phyloP scores from a whole-genome alignment of 2,329 filamentous ascomycete species.

The Tolypocladium paradoxum region DNA sequence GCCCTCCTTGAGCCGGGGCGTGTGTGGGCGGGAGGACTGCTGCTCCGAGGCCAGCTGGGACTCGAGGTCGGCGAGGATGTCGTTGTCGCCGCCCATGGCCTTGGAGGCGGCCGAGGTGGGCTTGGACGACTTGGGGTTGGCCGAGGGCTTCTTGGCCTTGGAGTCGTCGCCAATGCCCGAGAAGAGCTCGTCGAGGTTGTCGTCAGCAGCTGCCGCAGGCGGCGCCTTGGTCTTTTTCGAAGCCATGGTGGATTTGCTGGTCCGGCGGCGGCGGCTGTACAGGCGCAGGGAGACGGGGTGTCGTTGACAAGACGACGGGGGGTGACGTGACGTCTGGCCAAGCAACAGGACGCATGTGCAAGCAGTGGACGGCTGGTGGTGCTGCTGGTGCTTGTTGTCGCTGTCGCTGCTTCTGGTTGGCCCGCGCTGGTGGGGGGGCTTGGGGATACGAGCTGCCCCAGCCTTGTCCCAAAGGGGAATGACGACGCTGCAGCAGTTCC shows the following conservation, averaged over 20 bases:
- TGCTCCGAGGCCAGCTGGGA: slow-evolving; percentile 57
- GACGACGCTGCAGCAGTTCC: background rate
- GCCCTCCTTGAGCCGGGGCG: slow-evolving; percentile 58
- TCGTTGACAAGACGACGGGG: background rate
- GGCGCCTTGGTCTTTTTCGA: slow-evolving; percentile 48
- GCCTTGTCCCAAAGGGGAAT: background rate
- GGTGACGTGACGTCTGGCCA: background rate
- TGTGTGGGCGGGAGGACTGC: slow-evolving; percentile 67
- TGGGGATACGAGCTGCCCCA: background rate
- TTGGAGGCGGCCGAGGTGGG: slow-evolving; percentile 31
- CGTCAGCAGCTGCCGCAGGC: slow-evolving; percentile 39
- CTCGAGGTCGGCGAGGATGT: slow-evolving; percentile 81
- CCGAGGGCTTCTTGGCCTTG: slow-evolving; percentile 34
- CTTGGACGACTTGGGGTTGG: slow-evolving; percentile 30
- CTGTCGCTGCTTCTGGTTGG: background rate
- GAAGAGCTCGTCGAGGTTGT: slow-evolving; percentile 57
- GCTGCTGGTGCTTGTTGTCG: background rate
- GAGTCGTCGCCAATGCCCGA: slow-evolving; percentile 47
- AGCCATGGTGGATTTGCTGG: slow-evolving; percentile 34
- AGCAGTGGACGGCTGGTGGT: background rate
- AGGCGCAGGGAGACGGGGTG: background rate
- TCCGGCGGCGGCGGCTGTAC: background rate
- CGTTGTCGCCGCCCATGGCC: slow-evolving; percentile 46
- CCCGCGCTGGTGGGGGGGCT: background rate
- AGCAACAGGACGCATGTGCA: background rate